Percentiles rank a stretch among this genome's conserved stretches.
phyloP scores from a whole-genome alignment of 2,329 filamentous ascomycete genomes.

The Alternaria alternata region DNA sequence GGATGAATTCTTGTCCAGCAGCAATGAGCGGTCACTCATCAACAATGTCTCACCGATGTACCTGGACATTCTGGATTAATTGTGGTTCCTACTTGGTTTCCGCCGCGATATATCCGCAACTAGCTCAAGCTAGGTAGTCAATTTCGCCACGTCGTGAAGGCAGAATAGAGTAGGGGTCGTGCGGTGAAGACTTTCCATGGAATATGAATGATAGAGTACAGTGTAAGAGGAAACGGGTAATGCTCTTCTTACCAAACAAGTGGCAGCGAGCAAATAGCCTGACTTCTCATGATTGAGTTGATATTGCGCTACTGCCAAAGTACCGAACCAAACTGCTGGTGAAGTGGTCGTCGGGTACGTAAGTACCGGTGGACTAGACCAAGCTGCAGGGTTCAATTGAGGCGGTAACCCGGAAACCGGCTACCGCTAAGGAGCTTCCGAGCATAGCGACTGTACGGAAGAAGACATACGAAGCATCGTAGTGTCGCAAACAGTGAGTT shows the following conservation, averaged over 20 bases:
- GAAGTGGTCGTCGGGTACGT: background rate
- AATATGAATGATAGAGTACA: no score
- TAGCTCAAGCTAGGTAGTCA: background rate
- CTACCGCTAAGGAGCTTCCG: background rate
- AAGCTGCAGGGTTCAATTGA: background rate
- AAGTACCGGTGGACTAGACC: background rate
- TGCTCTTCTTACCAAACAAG: background rate
- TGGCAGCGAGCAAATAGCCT: background rate
- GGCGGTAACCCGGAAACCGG: background rate
- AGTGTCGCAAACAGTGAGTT: background rate
- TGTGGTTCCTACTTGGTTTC: background rate
- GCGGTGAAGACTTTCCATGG: background rate
- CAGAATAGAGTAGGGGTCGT: background rate
- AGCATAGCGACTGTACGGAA: background rate
- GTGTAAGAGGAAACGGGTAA: background rate
- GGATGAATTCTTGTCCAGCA: background rate
- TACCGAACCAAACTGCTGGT: background rate
- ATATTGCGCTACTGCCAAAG: background rate
- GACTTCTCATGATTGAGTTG: background rate
- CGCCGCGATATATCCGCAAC: background rate
- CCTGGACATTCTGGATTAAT: background rate
- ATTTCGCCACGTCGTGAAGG: background rate
- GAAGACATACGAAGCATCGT: background rate
- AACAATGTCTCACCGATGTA: background rate
- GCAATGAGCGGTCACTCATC: background rate